Conservation (phyloP, 202 grass and related monocot genomes). For the Schoenoplectus tabernaemontani region DNA sequence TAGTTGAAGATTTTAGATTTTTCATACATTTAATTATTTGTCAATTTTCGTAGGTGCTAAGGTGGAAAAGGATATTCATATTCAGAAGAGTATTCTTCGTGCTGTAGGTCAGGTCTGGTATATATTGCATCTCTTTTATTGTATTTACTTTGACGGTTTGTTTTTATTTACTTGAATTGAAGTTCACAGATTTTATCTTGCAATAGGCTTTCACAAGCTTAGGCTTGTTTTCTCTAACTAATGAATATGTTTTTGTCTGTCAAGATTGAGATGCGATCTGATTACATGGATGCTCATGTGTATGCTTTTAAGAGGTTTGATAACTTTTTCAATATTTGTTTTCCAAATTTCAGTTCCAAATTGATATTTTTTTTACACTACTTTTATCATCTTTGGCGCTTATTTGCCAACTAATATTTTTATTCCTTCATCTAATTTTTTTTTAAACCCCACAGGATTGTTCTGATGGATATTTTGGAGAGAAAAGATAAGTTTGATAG, state of each 20-base stretch:
- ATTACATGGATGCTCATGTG: conserved; percentile 96
- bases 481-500: conserved; percentile 69
- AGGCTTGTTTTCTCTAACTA: conserved; percentile 7
- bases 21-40: conserved; percentile 24
- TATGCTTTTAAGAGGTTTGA: conserved; percentile 96
- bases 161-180: background rate
- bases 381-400: background rate
- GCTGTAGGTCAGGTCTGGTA: conserved; percentile 65
- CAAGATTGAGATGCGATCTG: conserved; percentile 96
- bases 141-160: background rate
- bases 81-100: conserved; percentile 68
- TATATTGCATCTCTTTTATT: conserved; percentile 12
- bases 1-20: conserved; percentile 13
- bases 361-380: background rate
- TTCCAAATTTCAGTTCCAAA: conserved; percentile 1
- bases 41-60: conserved; percentile 45
- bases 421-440: conserved; percentile 5
- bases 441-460: conserved; percentile 44
- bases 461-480: conserved; percentile 74
- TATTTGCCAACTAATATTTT: conserved; percentile 7
- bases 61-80: conserved; percentile 72
- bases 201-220: background rate
- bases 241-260: conserved; percentile 22
- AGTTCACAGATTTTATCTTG: background rate
- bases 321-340: background rate